A percentile compares a stretch with the other conserved stretches of the same genome.
Evolutionary conservation across 2,329 filamentous ascomycete genomes (phyloP).

Genomic region (Colletotrichum nymphaeae): DNA sequence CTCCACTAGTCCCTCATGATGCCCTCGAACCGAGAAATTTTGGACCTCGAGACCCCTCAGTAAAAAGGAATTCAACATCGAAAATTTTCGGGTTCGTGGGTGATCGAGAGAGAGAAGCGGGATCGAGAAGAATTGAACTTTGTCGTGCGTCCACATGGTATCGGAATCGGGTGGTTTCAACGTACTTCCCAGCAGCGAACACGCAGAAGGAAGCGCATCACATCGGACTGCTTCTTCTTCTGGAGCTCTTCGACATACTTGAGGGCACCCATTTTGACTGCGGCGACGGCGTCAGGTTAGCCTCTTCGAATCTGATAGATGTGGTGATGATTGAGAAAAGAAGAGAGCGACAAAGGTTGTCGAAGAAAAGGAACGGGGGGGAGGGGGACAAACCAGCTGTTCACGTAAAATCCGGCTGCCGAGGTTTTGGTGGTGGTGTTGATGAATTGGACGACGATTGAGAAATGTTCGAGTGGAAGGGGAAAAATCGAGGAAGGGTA

Average conservation of each 20-base stretch:
- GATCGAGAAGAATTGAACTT: constrained; percentile 24
- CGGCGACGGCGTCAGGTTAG: constrained; percentile 39
- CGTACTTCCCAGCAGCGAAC: constrained; percentile 99
- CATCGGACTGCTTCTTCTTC: constrained; percentile 99
- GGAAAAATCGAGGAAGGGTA: constrained; percentile 44
- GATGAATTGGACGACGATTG: constrained; percentile 16
- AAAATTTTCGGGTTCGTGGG: constrained; percentile 22
- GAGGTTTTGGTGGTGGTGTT: constrained; percentile 35
- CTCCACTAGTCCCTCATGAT: neutral
- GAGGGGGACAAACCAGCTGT: constrained; percentile 43
- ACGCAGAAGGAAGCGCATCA: constrained; percentile 99
- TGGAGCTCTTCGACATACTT: constrained; percentile 99
- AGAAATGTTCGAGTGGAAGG: constrained; percentile 1
- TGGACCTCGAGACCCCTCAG: constrained; percentile 1
- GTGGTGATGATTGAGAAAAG: neutral
- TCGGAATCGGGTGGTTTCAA: constrained; percentile 57
- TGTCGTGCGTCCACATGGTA: constrained; percentile 47
- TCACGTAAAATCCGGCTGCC: constrained; percentile 39
- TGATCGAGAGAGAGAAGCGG: constrained; percentile 24
- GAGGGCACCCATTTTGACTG: constrained; percentile 96
- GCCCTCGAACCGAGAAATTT: constrained; percentile 13
- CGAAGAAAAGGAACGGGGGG: constrained; percentile 11
- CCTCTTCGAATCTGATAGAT: constrained; percentile 5
- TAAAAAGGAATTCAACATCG: neutral
- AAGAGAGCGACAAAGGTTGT: neutral